These are phyloP conservation scores for Caulochytrium protostelioides DNA, from an alignment of 371 early-diverging fungal genomes.

Conservation along the genomic window DNA sequence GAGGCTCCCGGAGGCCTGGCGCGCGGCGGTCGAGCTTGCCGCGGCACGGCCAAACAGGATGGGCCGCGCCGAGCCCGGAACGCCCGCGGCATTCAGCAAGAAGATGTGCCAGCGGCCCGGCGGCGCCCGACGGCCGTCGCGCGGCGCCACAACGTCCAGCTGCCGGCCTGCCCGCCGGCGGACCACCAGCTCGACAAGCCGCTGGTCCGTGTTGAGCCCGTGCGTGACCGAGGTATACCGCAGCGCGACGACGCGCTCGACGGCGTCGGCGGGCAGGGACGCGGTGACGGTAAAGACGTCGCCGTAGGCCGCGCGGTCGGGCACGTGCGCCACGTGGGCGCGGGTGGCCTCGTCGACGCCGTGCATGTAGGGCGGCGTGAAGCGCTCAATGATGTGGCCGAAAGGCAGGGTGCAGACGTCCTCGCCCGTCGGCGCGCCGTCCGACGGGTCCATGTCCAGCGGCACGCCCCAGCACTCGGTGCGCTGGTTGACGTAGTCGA, in stretches of 20 bases:
- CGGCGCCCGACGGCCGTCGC: constrained; percentile 10
- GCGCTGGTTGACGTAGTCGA: constrained; percentile 4
- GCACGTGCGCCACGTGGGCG: too few relatives aligned
- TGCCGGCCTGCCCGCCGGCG: too few relatives aligned
- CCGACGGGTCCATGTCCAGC: not conserved
- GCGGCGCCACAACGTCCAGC: too few relatives aligned
- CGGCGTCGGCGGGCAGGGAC: too few relatives aligned
- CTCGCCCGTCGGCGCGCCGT: not conserved
- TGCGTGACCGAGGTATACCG: constrained; percentile 17
- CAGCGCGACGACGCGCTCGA: constrained; percentile 6
- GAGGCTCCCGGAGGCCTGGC: too few relatives aligned
- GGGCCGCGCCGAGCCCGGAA: too few relatives aligned
- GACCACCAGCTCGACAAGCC: constrained; percentile 14
- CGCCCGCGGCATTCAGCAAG: constrained; percentile 6
- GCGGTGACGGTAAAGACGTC: too few relatives aligned
- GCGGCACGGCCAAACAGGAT: too few relatives aligned
- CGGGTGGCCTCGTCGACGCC: not conserved
- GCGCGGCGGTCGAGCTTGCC: too few relatives aligned
- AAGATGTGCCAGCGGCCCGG: constrained; percentile 21
- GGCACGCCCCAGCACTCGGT: not conserved
- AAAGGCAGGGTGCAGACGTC: constrained; percentile 8
- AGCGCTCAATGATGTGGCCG: constrained; percentile 10
- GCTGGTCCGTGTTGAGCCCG: constrained; percentile 17
- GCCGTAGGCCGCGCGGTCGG: too few relatives aligned
- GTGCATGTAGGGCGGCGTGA: constrained; percentile 13